Conservation (phyloP, 352 stramenopile genomes). For the Globisporangium sylvaticum region DNA sequence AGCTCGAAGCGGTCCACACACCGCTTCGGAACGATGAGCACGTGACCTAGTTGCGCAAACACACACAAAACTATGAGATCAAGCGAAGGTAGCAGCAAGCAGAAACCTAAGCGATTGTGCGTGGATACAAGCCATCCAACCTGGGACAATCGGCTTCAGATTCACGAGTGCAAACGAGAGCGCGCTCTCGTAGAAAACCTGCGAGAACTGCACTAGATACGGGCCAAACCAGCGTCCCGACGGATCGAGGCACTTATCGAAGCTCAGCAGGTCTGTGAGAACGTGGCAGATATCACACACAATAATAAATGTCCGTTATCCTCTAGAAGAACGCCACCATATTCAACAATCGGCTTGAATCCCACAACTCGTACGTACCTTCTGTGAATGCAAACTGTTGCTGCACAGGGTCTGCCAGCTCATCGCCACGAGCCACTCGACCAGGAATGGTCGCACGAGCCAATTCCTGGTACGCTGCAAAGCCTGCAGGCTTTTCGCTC, state of each 20-base stretch:
- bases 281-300: background rate
- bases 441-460: background rate
- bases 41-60: constrained; percentile 56
- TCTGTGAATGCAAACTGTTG: background rate
- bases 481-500: background rate
- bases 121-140: constrained; percentile 16
- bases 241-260: constrained; percentile 32
- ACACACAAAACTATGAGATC: background rate
- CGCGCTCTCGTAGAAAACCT: constrained; percentile 60
- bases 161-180: constrained; percentile 88
- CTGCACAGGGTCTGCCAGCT: background rate
- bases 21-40: constrained; percentile 86
- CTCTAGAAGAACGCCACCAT: background rate
- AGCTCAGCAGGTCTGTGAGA: constrained; percentile 32
- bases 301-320: background rate
- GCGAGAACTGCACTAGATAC: constrained; percentile 32
- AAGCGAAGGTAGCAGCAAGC: background rate
- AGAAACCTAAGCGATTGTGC: background rate
- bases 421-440: background rate
- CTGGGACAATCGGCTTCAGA: constrained; percentile 91
- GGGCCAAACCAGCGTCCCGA: constrained; percentile 38
- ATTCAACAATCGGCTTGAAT: background rate
- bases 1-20: constrained; percentile 67
- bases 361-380: background rate
- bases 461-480: background rate